Percentiles rank a stretch among this genome's conserved stretches.
phyloP scores from a whole-genome alignment of 108 stramenopile species.

The Skeletonema costatum region DNA sequence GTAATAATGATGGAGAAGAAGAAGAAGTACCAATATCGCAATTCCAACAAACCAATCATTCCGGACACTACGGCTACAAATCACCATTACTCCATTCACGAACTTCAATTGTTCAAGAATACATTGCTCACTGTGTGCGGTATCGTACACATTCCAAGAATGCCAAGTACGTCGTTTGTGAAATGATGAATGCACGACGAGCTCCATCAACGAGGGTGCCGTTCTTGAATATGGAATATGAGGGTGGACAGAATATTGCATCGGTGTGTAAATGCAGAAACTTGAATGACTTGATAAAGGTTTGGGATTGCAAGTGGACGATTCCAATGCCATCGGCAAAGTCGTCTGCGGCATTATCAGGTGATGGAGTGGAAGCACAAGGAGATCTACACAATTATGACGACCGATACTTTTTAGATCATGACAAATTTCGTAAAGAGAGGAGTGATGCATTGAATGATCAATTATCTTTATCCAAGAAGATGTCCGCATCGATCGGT shows the following conservation, averaged over 20 bases:
- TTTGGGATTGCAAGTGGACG: constrained; percentile 70
- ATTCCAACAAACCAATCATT: constrained; percentile 33
- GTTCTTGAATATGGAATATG: constrained; percentile 54
- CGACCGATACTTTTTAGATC: constrained; percentile 56
- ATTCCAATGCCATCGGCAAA: constrained; percentile 12
- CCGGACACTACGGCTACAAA: constrained; percentile 48
- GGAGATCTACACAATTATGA: constrained; percentile 46
- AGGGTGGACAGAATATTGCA: constrained; percentile 67
- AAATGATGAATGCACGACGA: constrained; percentile 93
- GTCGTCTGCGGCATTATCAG: not conserved
- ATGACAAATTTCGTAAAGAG: constrained; percentile 33
- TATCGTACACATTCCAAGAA: constrained; percentile 89
- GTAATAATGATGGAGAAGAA: not conserved
- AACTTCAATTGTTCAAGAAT: constrained; percentile 86
- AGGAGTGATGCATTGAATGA: constrained; percentile 4
- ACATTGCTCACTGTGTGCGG: constrained; percentile 66
- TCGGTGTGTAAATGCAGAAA: constrained; percentile 65
- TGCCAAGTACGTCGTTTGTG: constrained; percentile 93
- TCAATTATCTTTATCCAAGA: not conserved
- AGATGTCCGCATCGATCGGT: not conserved
- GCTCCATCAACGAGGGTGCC: constrained; percentile 57
- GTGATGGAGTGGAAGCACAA: not conserved
- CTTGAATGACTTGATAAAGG: constrained; percentile 65
- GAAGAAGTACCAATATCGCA: constrained; percentile 15
- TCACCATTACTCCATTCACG: constrained; percentile 70